Base-by-base conservation (phyloP, 441 rosid species). In the Erysimum pusillum region DNA sequence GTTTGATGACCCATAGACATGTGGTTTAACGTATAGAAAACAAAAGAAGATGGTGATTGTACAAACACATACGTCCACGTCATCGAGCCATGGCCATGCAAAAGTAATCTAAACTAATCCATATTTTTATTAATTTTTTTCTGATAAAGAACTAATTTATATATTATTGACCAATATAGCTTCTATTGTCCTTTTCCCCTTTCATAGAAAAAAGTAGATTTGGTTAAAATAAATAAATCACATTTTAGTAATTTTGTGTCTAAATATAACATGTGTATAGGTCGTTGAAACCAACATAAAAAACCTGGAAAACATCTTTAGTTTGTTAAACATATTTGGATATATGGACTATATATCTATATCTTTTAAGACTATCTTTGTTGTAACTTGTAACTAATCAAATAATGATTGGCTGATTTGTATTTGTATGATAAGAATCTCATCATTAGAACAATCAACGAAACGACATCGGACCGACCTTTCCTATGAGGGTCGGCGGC, bases 1-100 rank as follows among this genome's bases (percentile, higher is more conserved):
- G 73, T 59, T 31, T 66, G 78, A 60, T 68, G 75, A 69, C 75
- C 65, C 69, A 53, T 22, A 53, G 2, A 58, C 64, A 63, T 76
- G 80, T 76, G 76, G 76, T 76, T 18, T 54, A 45, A 53, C 32
- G 9, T 62, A 32, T 11, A 51, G 46, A 63, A 12, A 0, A 4
- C 15, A 34, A 70, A 76, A 76, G 80, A 25, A 45, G 80, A 69
- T 69, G 1, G 79, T 52, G 76, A 63, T 54, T 17, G 7, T 69
- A 45, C 41, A 53, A 60, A 35, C 44, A 45, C 25, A 32, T 49
- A 70, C 66, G 71, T 46, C 67, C 59, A 63, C 20, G 31, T 28
- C 9, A 46, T 36, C 36, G 52, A 57, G 22, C 34, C 5, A 52
- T 65, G n/a, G 49, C 70, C 79, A 76, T 76, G 75, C 79, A 76